A percentile compares a stretch with the other conserved stretches of the same genome.
phyloP scores from a whole-genome alignment of 2,329 filamentous ascomycete genomes.

The Chlorencoelia australis region DNA sequence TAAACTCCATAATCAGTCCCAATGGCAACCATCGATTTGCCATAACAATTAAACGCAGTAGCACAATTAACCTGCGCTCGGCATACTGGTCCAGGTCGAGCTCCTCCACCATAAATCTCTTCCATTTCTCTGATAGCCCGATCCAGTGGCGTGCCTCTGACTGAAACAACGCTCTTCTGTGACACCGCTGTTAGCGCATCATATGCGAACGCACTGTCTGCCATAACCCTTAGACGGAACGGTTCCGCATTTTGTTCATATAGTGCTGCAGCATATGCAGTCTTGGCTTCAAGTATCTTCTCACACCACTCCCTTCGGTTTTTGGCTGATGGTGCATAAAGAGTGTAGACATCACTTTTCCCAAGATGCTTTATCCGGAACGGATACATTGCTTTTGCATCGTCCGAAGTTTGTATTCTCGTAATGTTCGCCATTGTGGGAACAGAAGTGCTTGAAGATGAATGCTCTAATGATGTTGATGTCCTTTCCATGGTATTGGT shows the following conservation, averaged over 20 bases:
- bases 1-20: constrained; percentile 94
- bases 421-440: constrained; percentile 38
- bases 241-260: constrained; percentile 92
- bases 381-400: constrained; percentile 56
- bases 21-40: constrained; percentile 81
- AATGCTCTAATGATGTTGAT: constrained; percentile 55
- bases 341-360: constrained; percentile 73
- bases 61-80: constrained; percentile 85
- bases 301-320: constrained; percentile 82
- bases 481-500: constrained; percentile 31
- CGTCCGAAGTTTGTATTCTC: constrained; percentile 39
- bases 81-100: constrained; percentile 68
- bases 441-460: constrained; percentile 56
- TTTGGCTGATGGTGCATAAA: constrained; percentile 70
- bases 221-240: constrained; percentile 83
- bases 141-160: constrained; percentile 85
- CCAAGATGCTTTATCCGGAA: constrained; percentile 95
- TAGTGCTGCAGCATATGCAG: constrained; percentile 77
- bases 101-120: constrained; percentile 58
- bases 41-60: constrained; percentile 75
- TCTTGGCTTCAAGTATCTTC: constrained; percentile 92
- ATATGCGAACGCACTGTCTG: constrained; percentile 83
- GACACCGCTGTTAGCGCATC: constrained; percentile 51
- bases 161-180: constrained; percentile 58
- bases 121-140: constrained; percentile 85